phyloP scores from a whole-genome alignment of 768 basidiomycete genomes.

The Kondoa malvinella region DNA sequence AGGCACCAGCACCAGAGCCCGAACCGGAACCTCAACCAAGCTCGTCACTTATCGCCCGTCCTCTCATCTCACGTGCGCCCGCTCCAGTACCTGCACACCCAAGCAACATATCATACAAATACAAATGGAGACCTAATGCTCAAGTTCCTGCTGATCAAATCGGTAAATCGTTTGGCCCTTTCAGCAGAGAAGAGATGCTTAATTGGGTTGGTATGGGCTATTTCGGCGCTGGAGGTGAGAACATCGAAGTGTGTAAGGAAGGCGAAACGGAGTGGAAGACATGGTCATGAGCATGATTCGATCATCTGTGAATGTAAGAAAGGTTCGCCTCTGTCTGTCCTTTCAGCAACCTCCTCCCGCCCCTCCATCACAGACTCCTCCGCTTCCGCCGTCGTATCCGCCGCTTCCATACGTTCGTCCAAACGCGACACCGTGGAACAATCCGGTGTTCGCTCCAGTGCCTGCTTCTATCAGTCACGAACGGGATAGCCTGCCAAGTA shows the following conservation, averaged over 20 bases:
- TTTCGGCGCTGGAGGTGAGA: slow-evolving; percentile 60
- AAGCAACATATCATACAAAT: slow-evolving; percentile 41
- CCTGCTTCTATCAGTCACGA: too few relatives aligned
- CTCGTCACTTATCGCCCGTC: not conserved
- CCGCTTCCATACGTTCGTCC: too few relatives aligned
- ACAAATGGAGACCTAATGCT: slow-evolving; percentile 47
- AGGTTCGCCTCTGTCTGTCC: too few relatives aligned
- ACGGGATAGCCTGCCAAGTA: too few relatives aligned
- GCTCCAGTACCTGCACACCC: not conserved
- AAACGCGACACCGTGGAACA: too few relatives aligned
- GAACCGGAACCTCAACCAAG: not conserved
- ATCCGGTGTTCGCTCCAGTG: too few relatives aligned
- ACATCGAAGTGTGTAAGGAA: slow-evolving; percentile 51
- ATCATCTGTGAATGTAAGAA: too few relatives aligned
- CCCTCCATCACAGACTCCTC: too few relatives aligned
- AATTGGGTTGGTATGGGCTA: slow-evolving; percentile 65
- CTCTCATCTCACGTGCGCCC: slow-evolving; percentile 11
- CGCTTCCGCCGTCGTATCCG: too few relatives aligned
- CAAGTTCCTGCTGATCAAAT: slow-evolving; percentile 37
- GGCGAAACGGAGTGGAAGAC: too few relatives aligned
- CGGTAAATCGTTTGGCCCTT: slow-evolving; percentile 55
- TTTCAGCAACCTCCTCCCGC: too few relatives aligned
- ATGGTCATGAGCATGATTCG: too few relatives aligned
- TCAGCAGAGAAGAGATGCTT: slow-evolving; percentile 58
- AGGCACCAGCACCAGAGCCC: slow-evolving; percentile 45